Percentiles rank a stretch among this genome's conserved stretches.
Evolutionary conservation across 2,329 filamentous ascomycete genomes (phyloP).

Genomic region (Didymellaceae sp.): DNA sequence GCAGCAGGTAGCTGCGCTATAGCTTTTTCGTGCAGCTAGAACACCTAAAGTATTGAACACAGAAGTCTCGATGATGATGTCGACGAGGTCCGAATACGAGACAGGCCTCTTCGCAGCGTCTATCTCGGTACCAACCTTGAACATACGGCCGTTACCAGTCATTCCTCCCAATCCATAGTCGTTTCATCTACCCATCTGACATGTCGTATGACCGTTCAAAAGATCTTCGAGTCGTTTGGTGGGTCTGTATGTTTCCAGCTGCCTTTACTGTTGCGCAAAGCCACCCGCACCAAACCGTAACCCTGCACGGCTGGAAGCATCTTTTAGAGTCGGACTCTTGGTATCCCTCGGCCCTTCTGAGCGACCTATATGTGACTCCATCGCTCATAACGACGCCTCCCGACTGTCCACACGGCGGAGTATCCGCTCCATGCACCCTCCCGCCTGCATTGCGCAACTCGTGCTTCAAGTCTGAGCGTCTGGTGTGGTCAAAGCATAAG

Average conservation of each 20-base stretch:
- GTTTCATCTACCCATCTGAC: neutral
- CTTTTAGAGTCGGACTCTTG: neutral
- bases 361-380: neutral
- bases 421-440: slow-evolving; percentile 3
- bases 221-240: slow-evolving; percentile 1
- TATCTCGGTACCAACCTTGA: neutral
- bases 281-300: slow-evolving; percentile 12
- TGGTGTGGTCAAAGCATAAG: slow-evolving; percentile 13
- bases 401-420: neutral
- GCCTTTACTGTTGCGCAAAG: slow-evolving; percentile 5
- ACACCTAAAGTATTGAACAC: slow-evolving; percentile 5
- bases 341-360: neutral
- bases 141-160: neutral
- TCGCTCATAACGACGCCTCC: slow-evolving; percentile 1
- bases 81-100: neutral
- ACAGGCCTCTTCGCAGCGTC: neutral
- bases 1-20: slow-evolving; percentile 3
- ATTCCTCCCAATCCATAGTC: neutral
- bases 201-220: neutral
- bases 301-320: neutral
- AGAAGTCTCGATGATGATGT: slow-evolving; percentile 7
- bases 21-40: slow-evolving; percentile 7
- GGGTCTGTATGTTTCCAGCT: slow-evolving; percentile 6
- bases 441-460: neutral
- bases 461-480: slow-evolving; percentile 6